Evolutionary conservation across 202 grass and related monocot genomes (phyloP), one percentile per base, ranked within the genome.

Genomic region (Miscanthus sacchariflorus): DNA sequence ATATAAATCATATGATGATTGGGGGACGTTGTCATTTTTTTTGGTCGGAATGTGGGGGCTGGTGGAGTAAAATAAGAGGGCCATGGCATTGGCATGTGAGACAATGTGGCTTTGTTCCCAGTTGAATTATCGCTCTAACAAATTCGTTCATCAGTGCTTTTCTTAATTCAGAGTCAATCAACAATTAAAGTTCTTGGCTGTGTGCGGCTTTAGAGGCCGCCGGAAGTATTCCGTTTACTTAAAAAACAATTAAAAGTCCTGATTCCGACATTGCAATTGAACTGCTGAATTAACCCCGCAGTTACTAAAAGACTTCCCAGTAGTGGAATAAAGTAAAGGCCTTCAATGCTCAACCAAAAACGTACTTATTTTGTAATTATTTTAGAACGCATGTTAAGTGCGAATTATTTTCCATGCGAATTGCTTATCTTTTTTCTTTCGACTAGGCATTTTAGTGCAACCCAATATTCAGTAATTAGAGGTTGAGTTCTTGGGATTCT

Each of bases 31-130:
- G 66, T 64, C 50, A 59, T 23, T 61, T 5, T 19, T 5, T 18
- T n/a, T 0, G 36, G 50, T n/a, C 7, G 39, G 40, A 4, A 5
- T 72, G 84, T 88, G 74, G 69, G 82, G 75, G 83, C 68, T 65
- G 58, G 79, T 46, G 66, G 36, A 56, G 76, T 87, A 92, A 86
- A 72, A 74, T 88, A 85, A 52, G 21, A 79, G 76, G 7, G 30
- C 23, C 52, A 33, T 59, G 58, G 82, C 90, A 94, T 92, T 67
- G 58, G 79, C 90, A 94, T 92, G 90, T 92, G 90, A 92, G 88
- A 90, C 69, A 84, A 88, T 94, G 87, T 94, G 90, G 85, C 73
- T 83, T 44, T 94, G 93, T 90, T 87, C 86, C 85, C 72, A 46
- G 42, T 54, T 84, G 76, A 86, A 73, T 77, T 82, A 87, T 87